These are phyloP conservation scores for Dendryphion nanum DNA, from an alignment of 2,329 filamentous ascomycete genomes.

Conservation along the genomic window DNA sequence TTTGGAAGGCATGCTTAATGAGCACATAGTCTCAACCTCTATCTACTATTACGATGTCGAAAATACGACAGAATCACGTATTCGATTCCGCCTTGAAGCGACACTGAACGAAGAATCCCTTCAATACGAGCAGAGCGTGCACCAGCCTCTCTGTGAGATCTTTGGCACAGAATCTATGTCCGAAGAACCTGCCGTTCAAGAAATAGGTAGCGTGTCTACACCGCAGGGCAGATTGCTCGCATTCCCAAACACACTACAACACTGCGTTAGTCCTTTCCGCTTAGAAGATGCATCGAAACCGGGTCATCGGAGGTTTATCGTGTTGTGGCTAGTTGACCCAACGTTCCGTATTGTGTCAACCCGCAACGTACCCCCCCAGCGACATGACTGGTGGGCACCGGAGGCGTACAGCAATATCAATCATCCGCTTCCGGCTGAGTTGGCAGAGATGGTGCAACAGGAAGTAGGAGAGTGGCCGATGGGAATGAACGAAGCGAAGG, in stretches of 20 bases:
- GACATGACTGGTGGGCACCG: slow-evolving; percentile 44
- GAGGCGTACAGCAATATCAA: background rate
- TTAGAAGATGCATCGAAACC: slow-evolving; percentile 48
- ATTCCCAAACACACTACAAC: slow-evolving; percentile 55
- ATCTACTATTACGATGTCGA: slow-evolving; percentile 60
- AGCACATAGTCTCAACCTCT: slow-evolving; percentile 59
- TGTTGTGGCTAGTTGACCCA: slow-evolving; percentile 58
- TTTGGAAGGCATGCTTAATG: slow-evolving; percentile 48
- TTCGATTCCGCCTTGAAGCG: slow-evolving; percentile 44
- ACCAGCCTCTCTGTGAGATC: slow-evolving; percentile 2
- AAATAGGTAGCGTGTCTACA: slow-evolving; percentile 37
- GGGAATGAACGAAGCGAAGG: slow-evolving; percentile 10
- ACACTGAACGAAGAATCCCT: slow-evolving; percentile 20
- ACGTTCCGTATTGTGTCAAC: slow-evolving; percentile 25
- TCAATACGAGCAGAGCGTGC: slow-evolving; percentile 3
- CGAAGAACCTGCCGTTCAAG: background rate
- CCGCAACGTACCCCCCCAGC: slow-evolving; percentile 49
- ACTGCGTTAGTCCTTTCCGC: slow-evolving; percentile 51
- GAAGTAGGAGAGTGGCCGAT: slow-evolving; percentile 11
- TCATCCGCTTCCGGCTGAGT: slow-evolving; percentile 9
- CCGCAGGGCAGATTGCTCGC: slow-evolving; percentile 49
- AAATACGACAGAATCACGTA: slow-evolving; percentile 55
- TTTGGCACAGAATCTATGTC: too few relatives aligned
- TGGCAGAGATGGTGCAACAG: slow-evolving; percentile 9
- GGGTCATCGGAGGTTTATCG: slow-evolving; percentile 55